Percentiles rank a stretch among this genome's conserved stretches.
These are phyloP conservation scores for Castanea crenata DNA, from an alignment of 306 rosid genomes.

Conservation along the genomic window DNA sequence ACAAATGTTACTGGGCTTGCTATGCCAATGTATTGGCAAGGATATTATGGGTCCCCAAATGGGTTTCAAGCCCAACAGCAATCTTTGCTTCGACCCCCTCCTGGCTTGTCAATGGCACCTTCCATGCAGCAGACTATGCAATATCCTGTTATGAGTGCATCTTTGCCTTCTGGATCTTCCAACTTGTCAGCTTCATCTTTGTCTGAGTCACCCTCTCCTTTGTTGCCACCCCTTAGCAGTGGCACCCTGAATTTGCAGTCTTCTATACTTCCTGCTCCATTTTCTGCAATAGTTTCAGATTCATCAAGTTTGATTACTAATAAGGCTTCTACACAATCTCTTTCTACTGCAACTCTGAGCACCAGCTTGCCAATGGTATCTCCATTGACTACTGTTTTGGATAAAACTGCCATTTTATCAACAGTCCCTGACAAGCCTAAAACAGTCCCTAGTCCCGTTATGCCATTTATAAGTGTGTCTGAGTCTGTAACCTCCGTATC, in stretches of 20 bases:
- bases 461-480: conserved; percentile 12
- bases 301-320: conserved; percentile 20
- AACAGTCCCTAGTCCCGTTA: conserved; percentile 1
- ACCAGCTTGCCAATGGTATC: conserved; percentile 4
- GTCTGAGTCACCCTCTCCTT: conserved; percentile 21
- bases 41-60: conserved; percentile 19
- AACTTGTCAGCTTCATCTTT: conserved; percentile 11
- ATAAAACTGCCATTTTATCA: conserved; percentile 13
- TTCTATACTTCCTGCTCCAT: conserved; percentile 16
- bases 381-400: conserved; percentile 18
- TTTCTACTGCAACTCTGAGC: conserved; percentile 11
- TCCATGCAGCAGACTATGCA: conserved; percentile 20
- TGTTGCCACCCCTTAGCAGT: conserved; percentile 19
- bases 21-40: conserved; percentile 24
- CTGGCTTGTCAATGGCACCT: conserved; percentile 20
- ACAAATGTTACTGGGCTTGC: conserved; percentile 19
- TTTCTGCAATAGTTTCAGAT: conserved; percentile 24
- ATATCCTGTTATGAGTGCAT: conserved; percentile 5
- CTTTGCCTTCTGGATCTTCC: conserved; percentile 7
- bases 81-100: conserved; percentile 26
- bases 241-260: conserved; percentile 23
- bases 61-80: conserved; percentile 30
- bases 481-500: neutral
- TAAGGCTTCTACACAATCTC: conserved; percentile 16
- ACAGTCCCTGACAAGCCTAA: conserved; percentile 18